Base-by-base conservation (phyloP, 1,139 yeast species). In the Candida sp. region DNA sequence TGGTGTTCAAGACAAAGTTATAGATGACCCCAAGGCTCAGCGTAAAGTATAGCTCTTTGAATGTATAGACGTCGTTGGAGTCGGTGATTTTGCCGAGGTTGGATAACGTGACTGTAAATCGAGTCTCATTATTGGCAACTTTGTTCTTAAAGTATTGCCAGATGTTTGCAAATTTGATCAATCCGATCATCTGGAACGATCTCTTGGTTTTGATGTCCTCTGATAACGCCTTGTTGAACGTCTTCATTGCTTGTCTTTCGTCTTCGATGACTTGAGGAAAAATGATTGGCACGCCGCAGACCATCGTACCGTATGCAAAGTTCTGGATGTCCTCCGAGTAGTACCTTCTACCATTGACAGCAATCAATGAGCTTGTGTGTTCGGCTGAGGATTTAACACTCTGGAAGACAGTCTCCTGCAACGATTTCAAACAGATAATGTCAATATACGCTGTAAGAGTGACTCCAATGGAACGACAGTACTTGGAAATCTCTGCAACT, bases 311-410 rank as follows among this genome's bases (percentile, higher is more conserved):
- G 42, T 62, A 63, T 26, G 43, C 55, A 44, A 60, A 65, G 7
- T 56, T 51, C 37, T 44, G 49, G 3, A 55, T 40, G 8, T 56
- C 58, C 1, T 53, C 54, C 3, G 68, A 64, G 33, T 54, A 58
- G 45, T 61, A 71, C 32, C 73, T 54, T 45, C 77, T 61, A 8
- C 74, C 75, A 25, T 66, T 60, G 17, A 70, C 49, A 3, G 68
- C 69, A 25, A 68, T 55, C 3, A 47, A 44, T 5, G 64, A 47
- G 9, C 46, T 45, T 6, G 62, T 56, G 3, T 66, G 58, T 8
- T 53, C 42, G 4, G 43, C 42, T 1, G 27, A 26, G 2, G 55
- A 49, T 32, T 56, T 49, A 5, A 61, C 49, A 11, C 39, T 41
- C 11, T 56, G 53, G 43, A 67, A 54, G 3, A 68, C 51, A 0